Evolutionary conservation across 2,329 filamentous ascomycete genomes (phyloP), one percentile per base, ranked within the genome.

Genomic region (Aspergillus phoenicis): DNA sequence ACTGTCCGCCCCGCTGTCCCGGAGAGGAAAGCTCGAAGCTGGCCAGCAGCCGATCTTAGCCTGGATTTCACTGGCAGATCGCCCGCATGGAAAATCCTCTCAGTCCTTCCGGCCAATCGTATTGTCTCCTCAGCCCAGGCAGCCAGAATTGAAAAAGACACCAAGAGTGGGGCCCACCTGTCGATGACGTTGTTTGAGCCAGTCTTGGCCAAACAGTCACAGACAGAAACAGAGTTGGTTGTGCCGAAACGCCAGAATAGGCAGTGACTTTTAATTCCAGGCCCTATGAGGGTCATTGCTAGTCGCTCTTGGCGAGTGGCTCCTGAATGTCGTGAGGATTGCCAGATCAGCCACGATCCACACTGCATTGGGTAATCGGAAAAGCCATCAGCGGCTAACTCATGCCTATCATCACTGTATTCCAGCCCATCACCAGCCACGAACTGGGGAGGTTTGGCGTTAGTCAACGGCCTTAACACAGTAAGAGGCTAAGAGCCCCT

Each of bases 331-430:
- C 17, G 41, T 22, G 17, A 49, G 10, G 8, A n/a, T 26, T 49
- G 47, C 47, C 47, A 51, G 47, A 51, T 51, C 47, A 51, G 47
- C 47, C 47, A 28, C 47, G 47, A 51, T 51, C 47, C 8, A 26
- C 26, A 30, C 26, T 17, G 13, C 15, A 51, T 51, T 51, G 47
- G 47, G 47, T 28, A 33, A 51, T 33, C 47, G 47, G n/a, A 17
- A 51, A 17, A 10, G 8, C 41, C 26, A 51, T 51, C 24, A 28
- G 24, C 24, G 47, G 47, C 47, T 49, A 30, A 36, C 5, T 10
- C 47, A 30, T n/a, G 20, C 41, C 41, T 24, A 45, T 45, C 41
- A 24, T 28, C 15, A 30, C 26, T 30, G 24, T 8, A 17, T 26
- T 36, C 11, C 26, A n/a, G 8, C 15, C n/a, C 47, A 30, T 28